Conservation (phyloP, 2,329 filamentous ascomycete species). For the Aureobasidium pullulans region DNA sequence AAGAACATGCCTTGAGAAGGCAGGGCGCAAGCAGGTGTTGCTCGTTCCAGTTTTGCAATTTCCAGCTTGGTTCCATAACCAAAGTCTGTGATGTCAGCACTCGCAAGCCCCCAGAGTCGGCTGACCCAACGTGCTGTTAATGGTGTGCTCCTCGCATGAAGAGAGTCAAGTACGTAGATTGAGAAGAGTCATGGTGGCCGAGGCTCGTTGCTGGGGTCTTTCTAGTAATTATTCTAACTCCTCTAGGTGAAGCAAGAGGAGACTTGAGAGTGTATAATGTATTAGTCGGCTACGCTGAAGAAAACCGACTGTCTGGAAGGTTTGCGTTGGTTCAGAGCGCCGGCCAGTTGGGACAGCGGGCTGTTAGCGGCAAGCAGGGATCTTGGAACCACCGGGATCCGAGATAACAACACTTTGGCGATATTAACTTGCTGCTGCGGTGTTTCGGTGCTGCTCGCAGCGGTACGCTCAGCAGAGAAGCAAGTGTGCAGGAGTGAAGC, state of each 20-base stretch:
- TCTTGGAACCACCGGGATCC: constrained; percentile 11
- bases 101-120: constrained; percentile 7
- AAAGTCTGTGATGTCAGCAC: constrained; percentile 13
- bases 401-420: constrained; percentile 5
- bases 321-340: constrained; percentile 12
- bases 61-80: background rate
- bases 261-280: background rate
- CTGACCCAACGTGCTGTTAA: constrained; percentile 7
- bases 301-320: constrained; percentile 11
- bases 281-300: constrained; percentile 11
- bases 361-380: constrained; percentile 13
- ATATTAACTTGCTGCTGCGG: constrained; percentile 3
- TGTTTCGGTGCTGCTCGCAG: background rate
- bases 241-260: background rate
- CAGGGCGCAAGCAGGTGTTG: constrained; percentile 9
- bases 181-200: background rate
- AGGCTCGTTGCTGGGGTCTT: background rate
- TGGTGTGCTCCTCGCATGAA: constrained; percentile 12
- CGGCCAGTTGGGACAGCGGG: constrained; percentile 12
- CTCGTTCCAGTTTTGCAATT: constrained; percentile 8
- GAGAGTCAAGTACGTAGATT: background rate
- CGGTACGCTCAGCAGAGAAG: background rate
- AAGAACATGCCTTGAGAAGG: background rate
- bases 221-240: background rate
- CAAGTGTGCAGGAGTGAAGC: background rate